phyloP scores from a whole-genome alignment of 1,284 basidiomycete genomes.

The Rhodotorula sp. region DNA sequence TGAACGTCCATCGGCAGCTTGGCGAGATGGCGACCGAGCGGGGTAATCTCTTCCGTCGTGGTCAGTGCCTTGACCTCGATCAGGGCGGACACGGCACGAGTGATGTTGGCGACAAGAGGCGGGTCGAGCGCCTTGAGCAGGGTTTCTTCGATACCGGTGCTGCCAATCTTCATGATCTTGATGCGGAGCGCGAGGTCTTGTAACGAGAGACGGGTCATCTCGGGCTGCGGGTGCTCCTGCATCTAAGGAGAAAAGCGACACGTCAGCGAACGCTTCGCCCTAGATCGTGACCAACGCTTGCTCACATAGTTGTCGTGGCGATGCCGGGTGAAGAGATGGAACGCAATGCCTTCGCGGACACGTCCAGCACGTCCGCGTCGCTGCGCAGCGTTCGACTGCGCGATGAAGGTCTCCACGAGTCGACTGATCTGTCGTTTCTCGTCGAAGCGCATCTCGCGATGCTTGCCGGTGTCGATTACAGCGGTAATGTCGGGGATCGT shows the following conservation, averaged over 20 bases:
- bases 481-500: constrained; percentile 98
- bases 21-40: constrained; percentile 86
- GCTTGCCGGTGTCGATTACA: constrained; percentile 93
- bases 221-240: constrained; percentile 87
- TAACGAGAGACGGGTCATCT: constrained; percentile 91
- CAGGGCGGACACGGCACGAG: constrained; percentile 82
- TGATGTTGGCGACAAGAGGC: constrained; percentile 80
- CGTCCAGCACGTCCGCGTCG: constrained; percentile 87
- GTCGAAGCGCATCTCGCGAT: constrained; percentile 90
- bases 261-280: background rate
- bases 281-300: no score
- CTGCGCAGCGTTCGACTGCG: constrained; percentile 90
- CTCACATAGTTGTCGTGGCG: constrained; percentile 67
- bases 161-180: constrained; percentile 92
- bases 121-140: constrained; percentile 86
- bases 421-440: constrained; percentile 96
- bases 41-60: constrained; percentile 83
- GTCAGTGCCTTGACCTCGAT: constrained; percentile 91
- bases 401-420: constrained; percentile 87
- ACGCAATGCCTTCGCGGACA: constrained; percentile 86
- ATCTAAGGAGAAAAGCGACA: constrained; percentile 58
- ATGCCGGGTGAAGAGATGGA: constrained; percentile 89
- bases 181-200: constrained; percentile 93
- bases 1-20: constrained; percentile 95
- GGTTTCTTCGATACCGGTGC: constrained; percentile 79